A percentile compares a stretch with the other conserved stretches of the same genome.
Evolutionary conservation across 192 early-diverging fungal species (phyloP).

Genomic region (Podila clonocystis): DNA sequence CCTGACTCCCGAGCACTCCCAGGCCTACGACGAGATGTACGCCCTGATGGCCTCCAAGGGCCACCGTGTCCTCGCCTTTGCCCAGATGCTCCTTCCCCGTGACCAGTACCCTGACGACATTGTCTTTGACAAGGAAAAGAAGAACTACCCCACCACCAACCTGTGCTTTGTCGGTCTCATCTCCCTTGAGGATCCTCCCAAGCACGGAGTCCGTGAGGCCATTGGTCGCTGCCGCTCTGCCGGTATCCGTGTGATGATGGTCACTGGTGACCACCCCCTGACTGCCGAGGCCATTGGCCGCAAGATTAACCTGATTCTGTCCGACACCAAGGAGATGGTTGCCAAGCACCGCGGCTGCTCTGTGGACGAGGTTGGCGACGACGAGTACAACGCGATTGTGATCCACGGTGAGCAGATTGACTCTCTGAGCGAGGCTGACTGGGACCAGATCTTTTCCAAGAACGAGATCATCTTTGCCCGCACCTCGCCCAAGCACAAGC

Average conservation of each 20-base stretch:
- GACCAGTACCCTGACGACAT: constrained; percentile 76
- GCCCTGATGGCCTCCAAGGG: constrained; percentile 91
- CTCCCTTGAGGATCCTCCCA: constrained; percentile 96
- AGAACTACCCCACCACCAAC: constrained; percentile 75
- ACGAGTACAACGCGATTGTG: constrained; percentile 90
- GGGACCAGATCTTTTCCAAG: constrained; percentile 95
- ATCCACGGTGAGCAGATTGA: constrained; percentile 94
- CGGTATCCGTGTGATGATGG: constrained; percentile 98
- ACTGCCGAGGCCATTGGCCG: constrained; percentile 97
- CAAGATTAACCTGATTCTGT: constrained; percentile 94
- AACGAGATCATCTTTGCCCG: constrained; percentile 97
- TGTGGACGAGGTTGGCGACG: constrained; percentile 72
- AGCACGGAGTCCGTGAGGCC: constrained; percentile 98
- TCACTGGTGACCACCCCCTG: constrained; percentile 97
- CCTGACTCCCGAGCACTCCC: constrained; percentile 74
- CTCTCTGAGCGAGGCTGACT: constrained; percentile 81
- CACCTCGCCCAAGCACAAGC: constrained; percentile 96
- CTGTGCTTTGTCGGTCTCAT: constrained; percentile 87
- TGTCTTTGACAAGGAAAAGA: constrained; percentile 79
- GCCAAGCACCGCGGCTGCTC: constrained; percentile 74
- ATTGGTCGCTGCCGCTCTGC: constrained; percentile 92
- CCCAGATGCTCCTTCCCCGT: constrained; percentile 76
- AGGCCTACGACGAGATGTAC: constrained; percentile 80
- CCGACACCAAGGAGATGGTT: constrained; percentile 85
- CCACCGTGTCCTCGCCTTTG: constrained; percentile 95